Evolutionary conservation across 768 basidiomycete genomes (phyloP).

Genomic region (Leccinum boreale): DNA sequence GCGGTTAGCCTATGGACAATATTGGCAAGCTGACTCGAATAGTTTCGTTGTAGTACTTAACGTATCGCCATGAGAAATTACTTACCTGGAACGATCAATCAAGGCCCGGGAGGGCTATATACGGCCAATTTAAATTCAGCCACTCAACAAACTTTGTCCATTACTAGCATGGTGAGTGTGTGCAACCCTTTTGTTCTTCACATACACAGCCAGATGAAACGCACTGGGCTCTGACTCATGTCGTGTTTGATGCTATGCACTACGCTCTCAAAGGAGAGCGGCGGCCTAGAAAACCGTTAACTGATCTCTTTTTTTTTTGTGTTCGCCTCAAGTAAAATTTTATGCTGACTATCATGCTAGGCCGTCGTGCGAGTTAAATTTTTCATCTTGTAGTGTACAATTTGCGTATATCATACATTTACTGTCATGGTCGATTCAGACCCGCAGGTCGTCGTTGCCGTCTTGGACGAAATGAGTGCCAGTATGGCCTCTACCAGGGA

Average conservation of each 20-base stretch:
- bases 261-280: conserved; percentile 42
- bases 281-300: conserved; percentile 68
- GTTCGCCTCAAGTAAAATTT: background rate
- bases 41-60: background rate
- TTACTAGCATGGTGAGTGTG: background rate
- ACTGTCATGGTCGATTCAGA: conserved; percentile 18
- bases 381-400: background rate
- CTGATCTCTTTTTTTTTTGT: conserved; percentile 37
- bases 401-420: background rate
- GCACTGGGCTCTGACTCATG: conserved; percentile 59
- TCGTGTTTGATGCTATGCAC: conserved; percentile 45
- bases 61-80: conserved; percentile 12
- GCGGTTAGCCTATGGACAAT: conserved; percentile 8
- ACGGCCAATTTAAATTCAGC: background rate
- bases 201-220: conserved; percentile 40
- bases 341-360: conserved; percentile 10
- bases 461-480: conserved; percentile 54
- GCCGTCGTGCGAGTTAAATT: background rate
- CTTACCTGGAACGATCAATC: background rate
- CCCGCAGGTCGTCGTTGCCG: conserved; percentile 15
- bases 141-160: too few species aligned
- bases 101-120: background rate
- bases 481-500: conserved; percentile 62
- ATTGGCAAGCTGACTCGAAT: conserved; percentile 21
- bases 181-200: background rate